Base-by-base conservation (phyloP, 2,329 filamentous ascomycete species). In the Beauveria asiatica region DNA sequence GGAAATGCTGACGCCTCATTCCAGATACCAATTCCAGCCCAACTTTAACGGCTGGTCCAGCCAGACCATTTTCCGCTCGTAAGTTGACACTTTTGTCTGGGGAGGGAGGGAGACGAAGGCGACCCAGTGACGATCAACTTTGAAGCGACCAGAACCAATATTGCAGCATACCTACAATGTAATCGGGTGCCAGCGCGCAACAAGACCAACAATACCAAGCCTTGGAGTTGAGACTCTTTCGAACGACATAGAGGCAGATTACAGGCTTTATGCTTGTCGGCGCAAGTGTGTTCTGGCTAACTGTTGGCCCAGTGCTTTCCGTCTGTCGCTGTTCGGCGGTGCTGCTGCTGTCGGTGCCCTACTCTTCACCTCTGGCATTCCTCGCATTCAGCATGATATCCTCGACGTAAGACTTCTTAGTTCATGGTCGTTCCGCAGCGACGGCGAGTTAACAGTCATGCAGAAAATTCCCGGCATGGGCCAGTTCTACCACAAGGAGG, bases 351-450 rank as follows among this genome's bases (percentile, higher is more conserved):
- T 84, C 64, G 82, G 75, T 64, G 75, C 84, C 64, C 78, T 86
- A 67, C 83, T 82, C 78, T 84, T 76, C 70, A 76, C 81, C 65
- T 85, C 83, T 45, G 84, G 84, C 66, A 80, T 87, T 53, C 85
- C 85, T 65, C 79, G 77, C 70, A 75, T 87, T 65, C 76, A 83
- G 72, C 70, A 69, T 52, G 85, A 88, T 67, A 76, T 88, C 64
- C 78, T 87, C 64, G 73, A 78, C 71, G 82, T 84, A 74, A 61
- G 76, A 25, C 3, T 49, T 5, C 5, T 0, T 5, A 3, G 8
- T 11, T 21, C 2, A 37, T 33, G n/a, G 16, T 7, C 16, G 19
- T 10, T 5, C 8, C 21, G 39, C 3, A 11, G 16, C 25, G 3
- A 21, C 37, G 9, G 57, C 39, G 39, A 37, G 59, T 67, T 75